Evolutionary conservation across 768 basidiomycete species (phyloP).

Genomic region (Paxillus involutus): DNA sequence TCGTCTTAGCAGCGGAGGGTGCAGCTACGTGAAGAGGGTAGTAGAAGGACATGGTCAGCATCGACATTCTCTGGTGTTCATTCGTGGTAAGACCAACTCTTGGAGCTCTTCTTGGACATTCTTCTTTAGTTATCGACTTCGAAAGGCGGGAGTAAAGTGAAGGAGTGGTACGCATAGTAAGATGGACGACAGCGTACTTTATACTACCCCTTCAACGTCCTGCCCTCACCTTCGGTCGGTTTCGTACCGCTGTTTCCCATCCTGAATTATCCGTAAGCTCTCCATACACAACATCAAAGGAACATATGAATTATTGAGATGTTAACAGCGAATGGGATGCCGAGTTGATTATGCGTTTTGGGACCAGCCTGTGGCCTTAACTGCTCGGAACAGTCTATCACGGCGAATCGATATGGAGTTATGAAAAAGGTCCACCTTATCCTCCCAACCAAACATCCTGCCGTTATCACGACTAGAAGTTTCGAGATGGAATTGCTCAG

Average conservation of each 20-base stretch:
- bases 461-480: conserved; percentile 21
- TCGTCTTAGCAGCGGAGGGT: conserved; percentile 15
- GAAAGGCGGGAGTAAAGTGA: neutral
- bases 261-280: conserved; percentile 3
- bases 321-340: conserved; percentile 8
- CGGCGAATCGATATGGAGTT: conserved; percentile 6
- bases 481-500: neutral
- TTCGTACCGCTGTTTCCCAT: conserved; percentile 12
- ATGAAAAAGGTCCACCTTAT: conserved; percentile 13
- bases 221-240: conserved; percentile 29
- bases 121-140: conserved; percentile 5
- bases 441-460: conserved; percentile 14
- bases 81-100: conserved; percentile 25
- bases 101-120: conserved; percentile 26
- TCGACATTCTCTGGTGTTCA: neutral
- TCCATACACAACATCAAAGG: conserved; percentile 3
- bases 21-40: conserved; percentile 6
- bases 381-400: neutral
- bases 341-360: conserved; percentile 8
- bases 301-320: neutral
- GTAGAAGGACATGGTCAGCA: conserved; percentile 15
- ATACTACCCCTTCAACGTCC: conserved; percentile 21
- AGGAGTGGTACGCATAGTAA: neutral
- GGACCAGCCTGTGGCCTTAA: conserved; percentile 1
- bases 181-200: conserved; percentile 13